Base-by-base conservation (phyloP, 2,329 filamentous ascomycete species). In the Mycocentrospora acerina region DNA sequence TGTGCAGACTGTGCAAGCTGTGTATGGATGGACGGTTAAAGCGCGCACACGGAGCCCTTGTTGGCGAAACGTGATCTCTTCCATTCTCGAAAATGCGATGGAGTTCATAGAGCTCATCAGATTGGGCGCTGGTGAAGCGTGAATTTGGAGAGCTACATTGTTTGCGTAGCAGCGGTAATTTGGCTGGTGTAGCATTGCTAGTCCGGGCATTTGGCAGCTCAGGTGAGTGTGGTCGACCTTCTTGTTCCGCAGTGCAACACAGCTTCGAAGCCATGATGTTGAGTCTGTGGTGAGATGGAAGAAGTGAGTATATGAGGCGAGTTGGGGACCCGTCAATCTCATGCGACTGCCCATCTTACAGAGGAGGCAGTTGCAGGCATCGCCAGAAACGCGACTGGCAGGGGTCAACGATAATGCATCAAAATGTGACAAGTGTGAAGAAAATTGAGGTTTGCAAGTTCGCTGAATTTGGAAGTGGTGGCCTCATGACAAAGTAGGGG, bases 31-130 rank as follows among this genome's bases (percentile, higher is more conserved):
- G 48, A 16, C 53, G 55, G 14, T 41, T 53, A 40, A 59, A 58
- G 31, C 53, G 55, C 27, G 50, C 27, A 34, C 46, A 55, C 6
- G 40, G 25, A 7, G 42, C 37, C 16, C 51, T 55, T 8, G 44
- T 24, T 1, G 56, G 51, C 12, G 53, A 44, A 6, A 33, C 35
- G 6, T 37, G 31, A 29, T 54, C 48, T 13, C 45, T 42, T 4
- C 54, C 60, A 47, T 57, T 57, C 27, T 60, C 40, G 41, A 68
- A 67, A 28, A 67, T 64, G 11, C 62, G 52, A 5, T 49, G 59
- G 8, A 68, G 50, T 36, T 67, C 62, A 22, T 59, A 50, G 6
- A 66, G 44, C 7, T 66, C 61, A 18, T 61, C 57, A 7, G 58
- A 59, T 15, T 47, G 53, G 18, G 54, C 48, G 38, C 57, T 66